A percentile compares a stretch with the other conserved stretches of the same genome.
These are phyloP conservation scores for Stentor roeselii DNA, from an alignment of 73 alveolate species.

Conservation along the genomic window DNA sequence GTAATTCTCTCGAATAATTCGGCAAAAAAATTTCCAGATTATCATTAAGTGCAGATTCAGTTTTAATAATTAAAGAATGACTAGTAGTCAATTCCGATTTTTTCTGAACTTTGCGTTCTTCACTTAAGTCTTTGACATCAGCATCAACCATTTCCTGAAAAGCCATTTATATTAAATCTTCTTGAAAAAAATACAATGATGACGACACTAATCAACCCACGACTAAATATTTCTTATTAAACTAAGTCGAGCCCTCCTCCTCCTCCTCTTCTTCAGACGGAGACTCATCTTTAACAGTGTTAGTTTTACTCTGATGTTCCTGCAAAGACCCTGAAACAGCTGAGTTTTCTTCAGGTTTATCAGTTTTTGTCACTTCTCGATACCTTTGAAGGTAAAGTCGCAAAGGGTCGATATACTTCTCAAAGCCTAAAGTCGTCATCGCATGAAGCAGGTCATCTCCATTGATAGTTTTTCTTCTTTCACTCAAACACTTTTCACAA, in stretches of 20 bases:
- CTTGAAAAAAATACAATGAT: too few relatives aligned
- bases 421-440: constrained; percentile 90
- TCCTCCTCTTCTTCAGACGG: constrained; percentile 50
- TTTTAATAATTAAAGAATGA: background rate
- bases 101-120: background rate
- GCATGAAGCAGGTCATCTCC: constrained; percentile 96
- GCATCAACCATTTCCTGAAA: background rate
- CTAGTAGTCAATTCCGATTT: background rate
- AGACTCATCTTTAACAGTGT: constrained; percentile 30
- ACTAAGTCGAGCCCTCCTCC: too few relatives aligned
- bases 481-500: constrained; percentile 91
- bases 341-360: constrained; percentile 40
- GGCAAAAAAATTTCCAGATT: background rate
- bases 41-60: constrained; percentile 25
- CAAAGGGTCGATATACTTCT: constrained; percentile 82
- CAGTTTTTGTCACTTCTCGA: constrained; percentile 68
- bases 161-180: too few relatives aligned
- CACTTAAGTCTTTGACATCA: background rate
- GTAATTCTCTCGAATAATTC: background rate
- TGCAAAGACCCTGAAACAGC: constrained; percentile 25
- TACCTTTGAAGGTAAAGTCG: constrained; percentile 74
- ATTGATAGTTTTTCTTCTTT: constrained; percentile 93
- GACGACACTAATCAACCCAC: too few relatives aligned
- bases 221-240: too few relatives aligned
- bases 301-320: too few relatives aligned